Base-by-base conservation (phyloP, 164 flowering plant genomes). In the Vitis riparia region DNA sequence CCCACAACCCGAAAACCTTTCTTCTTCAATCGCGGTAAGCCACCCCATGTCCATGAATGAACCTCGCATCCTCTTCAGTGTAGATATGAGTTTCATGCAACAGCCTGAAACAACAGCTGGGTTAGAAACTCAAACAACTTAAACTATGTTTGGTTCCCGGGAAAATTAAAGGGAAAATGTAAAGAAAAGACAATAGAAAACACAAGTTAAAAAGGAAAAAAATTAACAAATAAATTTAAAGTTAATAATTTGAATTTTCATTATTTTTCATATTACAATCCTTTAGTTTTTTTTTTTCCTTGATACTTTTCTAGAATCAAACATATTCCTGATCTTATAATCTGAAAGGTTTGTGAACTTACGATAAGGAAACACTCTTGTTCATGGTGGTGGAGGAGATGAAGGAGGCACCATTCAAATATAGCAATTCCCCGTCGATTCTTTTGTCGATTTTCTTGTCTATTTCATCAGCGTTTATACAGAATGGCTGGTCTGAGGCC, bases 31-130 rank as follows among this genome's bases (percentile, higher is more conserved):
- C 67, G 59, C 60, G 71, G 73, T 64, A 69, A 51, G 86, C 94
- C 76, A 78, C 70, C 9, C 98, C 95, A 76, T 89, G 91, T 5
- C 95, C 98, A 73, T 83, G 84, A 44, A 93, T 81, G 71, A 88
- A 91, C 70, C 89, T 89, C 63, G 97, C 97, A 75, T 76, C 71
- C 9, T 90, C 98, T 76, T 93, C 97, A 0, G 93, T 87, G 79
- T 93, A 91, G 30, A 93, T 87, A 72, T 93, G 95, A 16, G 86
- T 91, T 74, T 91, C 97, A 60, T 91, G 88, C 88, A 77, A 27
- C 81, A 93, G 72, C 85, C 98, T 91, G 86, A 29, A 76, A 75
- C 19, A 55, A 5, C n/a, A 2, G 27, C 27, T 23, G 27, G 27
- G 27, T 23, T 23, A 23, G 27, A 23, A 23, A 23, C 27, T 23